These are phyloP conservation scores for Penicillium sp. DNA, from an alignment of 2,329 filamentous ascomycete genomes.

Conservation along the genomic window DNA sequence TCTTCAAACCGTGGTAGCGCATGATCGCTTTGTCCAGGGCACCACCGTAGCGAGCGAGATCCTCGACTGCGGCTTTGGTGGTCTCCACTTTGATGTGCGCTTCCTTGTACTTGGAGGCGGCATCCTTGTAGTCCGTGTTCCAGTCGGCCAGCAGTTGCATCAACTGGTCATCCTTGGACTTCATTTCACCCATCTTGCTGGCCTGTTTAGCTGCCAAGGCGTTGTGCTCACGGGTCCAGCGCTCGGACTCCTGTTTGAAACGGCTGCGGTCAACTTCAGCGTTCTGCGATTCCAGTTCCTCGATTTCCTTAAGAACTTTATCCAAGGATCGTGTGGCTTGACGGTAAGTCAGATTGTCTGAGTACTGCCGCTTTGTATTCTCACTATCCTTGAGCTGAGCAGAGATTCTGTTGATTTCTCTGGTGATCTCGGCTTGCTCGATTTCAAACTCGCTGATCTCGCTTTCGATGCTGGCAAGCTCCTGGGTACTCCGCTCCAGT, in stretches of 20 bases:
- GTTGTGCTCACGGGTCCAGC: constrained; percentile 68
- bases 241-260: constrained; percentile 68
- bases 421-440: constrained; percentile 67
- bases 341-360: constrained; percentile 85
- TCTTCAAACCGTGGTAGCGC: constrained; percentile 94
- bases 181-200: constrained; percentile 74
- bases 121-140: constrained; percentile 83
- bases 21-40: constrained; percentile 96
- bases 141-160: constrained; percentile 73
- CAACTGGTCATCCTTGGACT: constrained; percentile 81
- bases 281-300: constrained; percentile 73
- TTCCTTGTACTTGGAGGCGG: constrained; percentile 77
- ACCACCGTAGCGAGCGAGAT: constrained; percentile 76
- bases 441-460: constrained; percentile 66
- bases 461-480: constrained; percentile 68
- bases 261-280: constrained; percentile 79
- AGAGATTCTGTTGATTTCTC: constrained; percentile 74
- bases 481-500: constrained; percentile 67
- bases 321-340: constrained; percentile 70
- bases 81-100: constrained; percentile 87
- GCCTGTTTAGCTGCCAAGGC: constrained; percentile 71
- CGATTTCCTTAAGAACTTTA: constrained; percentile 68
- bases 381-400: constrained; percentile 77
- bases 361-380: constrained; percentile 80
- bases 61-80: constrained; percentile 89